Percentiles rank a stretch among this genome's conserved stretches.
Conservation (phyloP, 73 alveolate genomes). For the Urostyla sp. region DNA sequence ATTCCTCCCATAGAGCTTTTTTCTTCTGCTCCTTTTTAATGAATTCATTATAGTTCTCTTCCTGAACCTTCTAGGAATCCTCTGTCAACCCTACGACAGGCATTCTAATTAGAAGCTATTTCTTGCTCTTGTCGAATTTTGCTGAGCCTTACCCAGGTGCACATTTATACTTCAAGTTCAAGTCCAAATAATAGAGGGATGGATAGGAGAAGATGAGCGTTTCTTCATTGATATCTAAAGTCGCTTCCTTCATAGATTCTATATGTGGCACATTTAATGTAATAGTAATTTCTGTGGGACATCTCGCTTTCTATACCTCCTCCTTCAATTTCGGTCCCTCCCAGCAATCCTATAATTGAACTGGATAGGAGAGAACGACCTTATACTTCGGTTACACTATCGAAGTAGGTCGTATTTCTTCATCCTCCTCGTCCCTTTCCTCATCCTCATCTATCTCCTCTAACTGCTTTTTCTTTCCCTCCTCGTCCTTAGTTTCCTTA, state of each 20-base stretch:
- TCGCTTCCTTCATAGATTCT: constrained; percentile 84
- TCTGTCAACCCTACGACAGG: constrained; percentile 74
- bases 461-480: constrained; percentile 49
- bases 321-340: constrained; percentile 49
- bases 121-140: constrained; percentile 89
- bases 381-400: constrained; percentile 79
- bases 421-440: constrained; percentile 70
- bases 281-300: constrained; percentile 63
- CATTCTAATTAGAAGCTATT: constrained; percentile 73
- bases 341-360: constrained; percentile 69
- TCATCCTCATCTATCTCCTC: constrained; percentile 74
- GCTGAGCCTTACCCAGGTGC: constrained; percentile 90
- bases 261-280: constrained; percentile 75
- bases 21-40: background rate
- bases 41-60: constrained; percentile 24
- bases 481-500: constrained; percentile 48
- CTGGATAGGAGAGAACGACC: constrained; percentile 86
- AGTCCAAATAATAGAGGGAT: constrained; percentile 86
- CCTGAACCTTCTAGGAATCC: constrained; percentile 17
- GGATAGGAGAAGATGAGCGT: constrained; percentile 89
- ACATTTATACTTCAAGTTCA: constrained; percentile 88
- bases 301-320: constrained; percentile 29
- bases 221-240: constrained; percentile 85
- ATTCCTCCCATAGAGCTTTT: background rate
- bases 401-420: constrained; percentile 69